Percentiles rank a stretch among this genome's conserved stretches.
These are phyloP conservation scores for Macrophomina phaseolina DNA, from an alignment of 2,329 filamentous ascomycete species.

Conservation along the genomic window DNA sequence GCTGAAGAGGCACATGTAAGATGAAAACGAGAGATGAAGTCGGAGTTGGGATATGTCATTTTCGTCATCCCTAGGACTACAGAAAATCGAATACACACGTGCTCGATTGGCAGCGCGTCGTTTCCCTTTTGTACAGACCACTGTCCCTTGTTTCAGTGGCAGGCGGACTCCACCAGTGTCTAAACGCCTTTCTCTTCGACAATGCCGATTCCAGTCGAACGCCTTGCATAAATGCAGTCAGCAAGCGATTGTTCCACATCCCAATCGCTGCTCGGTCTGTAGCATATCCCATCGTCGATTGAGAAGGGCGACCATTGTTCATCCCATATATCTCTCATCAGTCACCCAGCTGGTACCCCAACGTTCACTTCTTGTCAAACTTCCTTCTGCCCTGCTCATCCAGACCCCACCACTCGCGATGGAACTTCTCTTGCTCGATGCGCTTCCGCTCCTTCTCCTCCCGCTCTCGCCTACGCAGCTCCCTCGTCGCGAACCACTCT, in stretches of 20 bases:
- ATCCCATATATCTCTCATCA: too few species aligned
- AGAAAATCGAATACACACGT: slow-evolving; percentile 4
- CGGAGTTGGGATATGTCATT: slow-evolving; percentile 4
- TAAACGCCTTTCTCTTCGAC: slow-evolving; percentile 16
- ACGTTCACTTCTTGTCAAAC: slow-evolving; percentile 17
- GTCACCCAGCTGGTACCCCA: too few species aligned
- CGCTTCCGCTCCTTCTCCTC: slow-evolving; percentile 60
- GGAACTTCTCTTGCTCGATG: slow-evolving; percentile 51
- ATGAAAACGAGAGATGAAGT: not conserved
- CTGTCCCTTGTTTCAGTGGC: not conserved
- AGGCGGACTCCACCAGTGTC: not conserved
- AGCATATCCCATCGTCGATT: too few species aligned
- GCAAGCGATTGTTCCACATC: not conserved
- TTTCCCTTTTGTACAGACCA: slow-evolving; percentile 11
- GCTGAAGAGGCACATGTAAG: not conserved
- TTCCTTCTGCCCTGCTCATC: slow-evolving; percentile 44
- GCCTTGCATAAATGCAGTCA: slow-evolving; percentile 6
- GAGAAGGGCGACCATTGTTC: not conserved
- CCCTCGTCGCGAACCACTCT: slow-evolving; percentile 86
- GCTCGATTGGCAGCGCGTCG: not conserved
- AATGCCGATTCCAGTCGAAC: slow-evolving; percentile 10
- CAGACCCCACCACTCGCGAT: slow-evolving; percentile 59
- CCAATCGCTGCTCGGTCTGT: not conserved
- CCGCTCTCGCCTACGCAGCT: slow-evolving; percentile 71
- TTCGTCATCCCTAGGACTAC: slow-evolving; percentile 4